Conservation (phyloP, 352 stramenopile species). For the Phytopythium sindhum region DNA sequence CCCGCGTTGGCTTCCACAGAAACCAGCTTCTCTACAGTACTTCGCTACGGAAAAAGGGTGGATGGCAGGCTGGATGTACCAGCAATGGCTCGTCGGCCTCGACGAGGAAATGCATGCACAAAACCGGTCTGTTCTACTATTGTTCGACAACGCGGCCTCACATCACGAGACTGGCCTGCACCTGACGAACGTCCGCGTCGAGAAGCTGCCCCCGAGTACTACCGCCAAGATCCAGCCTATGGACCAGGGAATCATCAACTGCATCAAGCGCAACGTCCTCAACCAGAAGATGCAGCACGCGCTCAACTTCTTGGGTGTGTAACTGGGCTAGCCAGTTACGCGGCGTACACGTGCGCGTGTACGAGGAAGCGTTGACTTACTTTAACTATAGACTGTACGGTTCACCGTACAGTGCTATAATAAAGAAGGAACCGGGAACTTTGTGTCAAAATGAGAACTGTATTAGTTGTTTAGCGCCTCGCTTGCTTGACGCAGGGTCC, state of each 20-base stretch:
- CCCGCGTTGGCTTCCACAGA: not conserved
- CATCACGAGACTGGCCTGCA: not conserved
- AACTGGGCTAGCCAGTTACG: too few species aligned
- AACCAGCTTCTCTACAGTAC: slow-evolving; percentile 8
- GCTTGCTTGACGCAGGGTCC: too few species aligned
- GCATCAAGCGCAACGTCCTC: not conserved
- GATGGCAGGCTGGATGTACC: slow-evolving; percentile 7
- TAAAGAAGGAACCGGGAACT: too few species aligned
- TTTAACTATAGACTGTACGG: too few species aligned
- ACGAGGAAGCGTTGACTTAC: not conserved
- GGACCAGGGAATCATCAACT: not conserved
- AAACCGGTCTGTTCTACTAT: not conserved
- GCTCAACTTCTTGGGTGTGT: not conserved
- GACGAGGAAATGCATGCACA: slow-evolving; percentile 5
- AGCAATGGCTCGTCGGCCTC: slow-evolving; percentile 9
- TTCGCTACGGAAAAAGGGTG: slow-evolving; percentile 7
- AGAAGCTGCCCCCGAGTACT: not conserved
- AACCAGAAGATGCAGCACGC: not conserved
- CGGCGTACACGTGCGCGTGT: too few species aligned
- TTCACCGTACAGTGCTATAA: too few species aligned
- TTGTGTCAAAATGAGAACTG: too few species aligned
- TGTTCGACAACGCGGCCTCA: not conserved
- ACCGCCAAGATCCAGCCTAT: not conserved
- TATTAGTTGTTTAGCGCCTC: too few species aligned
- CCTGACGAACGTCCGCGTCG: not conserved